phyloP scores from a whole-genome alignment of 179 eudicot species.

The Silene vulgaris region DNA sequence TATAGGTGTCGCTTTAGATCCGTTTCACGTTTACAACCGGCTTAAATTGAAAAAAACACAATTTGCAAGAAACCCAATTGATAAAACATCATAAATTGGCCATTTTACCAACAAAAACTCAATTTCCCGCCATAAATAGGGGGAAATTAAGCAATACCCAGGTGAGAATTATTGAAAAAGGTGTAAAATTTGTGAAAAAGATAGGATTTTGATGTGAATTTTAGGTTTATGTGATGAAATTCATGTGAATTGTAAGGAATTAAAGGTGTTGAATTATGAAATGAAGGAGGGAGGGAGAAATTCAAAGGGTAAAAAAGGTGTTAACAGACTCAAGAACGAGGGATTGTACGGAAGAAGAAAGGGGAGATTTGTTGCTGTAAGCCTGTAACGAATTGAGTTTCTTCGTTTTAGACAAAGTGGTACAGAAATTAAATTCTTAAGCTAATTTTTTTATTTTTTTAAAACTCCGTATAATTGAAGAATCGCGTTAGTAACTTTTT shows the following conservation, averaged over 20 bases:
- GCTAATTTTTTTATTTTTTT: background rate
- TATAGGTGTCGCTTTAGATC: too few relatives aligned
- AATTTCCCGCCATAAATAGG: slow-evolving; percentile 32
- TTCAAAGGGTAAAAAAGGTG: slow-evolving; percentile 13
- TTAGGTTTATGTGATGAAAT: slow-evolving; percentile 5
- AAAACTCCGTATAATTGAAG: too few relatives aligned
- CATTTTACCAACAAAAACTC: background rate
- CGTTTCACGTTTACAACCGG: too few relatives aligned
- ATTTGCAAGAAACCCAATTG: background rate
- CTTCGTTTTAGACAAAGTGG: background rate
- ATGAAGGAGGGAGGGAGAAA: slow-evolving; percentile 14
- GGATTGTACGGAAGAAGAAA: slow-evolving; percentile 29
- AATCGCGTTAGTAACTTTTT: too few relatives aligned
- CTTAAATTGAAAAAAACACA: background rate
- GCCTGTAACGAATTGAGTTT: too few relatives aligned
- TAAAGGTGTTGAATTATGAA: background rate
- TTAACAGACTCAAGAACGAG: background rate
- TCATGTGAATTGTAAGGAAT: background rate
- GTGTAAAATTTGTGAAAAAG: background rate
- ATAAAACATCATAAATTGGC: slow-evolving; percentile 21
- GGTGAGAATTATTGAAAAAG: slow-evolving; percentile 21
- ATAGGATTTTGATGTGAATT: slow-evolving; percentile 15
- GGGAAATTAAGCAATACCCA: slow-evolving; percentile 20
- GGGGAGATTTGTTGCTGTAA: slow-evolving; percentile 11
- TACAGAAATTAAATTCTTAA: background rate